phyloP scores from a whole-genome alignment of 768 basidiomycete species.

The Kwoniella bestiolae region DNA sequence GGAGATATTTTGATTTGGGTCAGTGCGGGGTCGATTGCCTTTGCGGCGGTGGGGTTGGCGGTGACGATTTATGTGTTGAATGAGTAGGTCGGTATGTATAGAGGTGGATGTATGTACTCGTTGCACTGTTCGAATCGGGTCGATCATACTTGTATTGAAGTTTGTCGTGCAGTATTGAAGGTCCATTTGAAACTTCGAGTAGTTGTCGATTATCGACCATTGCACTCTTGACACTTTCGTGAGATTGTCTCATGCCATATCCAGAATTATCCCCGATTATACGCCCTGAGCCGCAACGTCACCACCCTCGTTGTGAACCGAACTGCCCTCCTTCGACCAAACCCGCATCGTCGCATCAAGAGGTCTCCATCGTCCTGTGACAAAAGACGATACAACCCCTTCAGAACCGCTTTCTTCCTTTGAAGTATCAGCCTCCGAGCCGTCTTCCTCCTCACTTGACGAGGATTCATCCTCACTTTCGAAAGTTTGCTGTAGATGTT shows the following conservation, averaged over 20 bases:
- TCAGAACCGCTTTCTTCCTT: neutral
- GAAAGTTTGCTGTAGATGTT: slow-evolving; percentile 10
- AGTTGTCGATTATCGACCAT: no score
- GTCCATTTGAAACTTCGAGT: no score
- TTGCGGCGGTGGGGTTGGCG: slow-evolving; percentile 9
- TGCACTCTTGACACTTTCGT: no score
- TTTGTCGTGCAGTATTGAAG: no score
- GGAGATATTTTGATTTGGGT: slow-evolving; percentile 46
- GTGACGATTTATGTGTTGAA: slow-evolving; percentile 2
- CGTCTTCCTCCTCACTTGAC: slow-evolving; percentile 1
- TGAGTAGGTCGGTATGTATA: neutral
- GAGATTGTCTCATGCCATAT: no score
- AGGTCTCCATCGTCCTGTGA: neutral
- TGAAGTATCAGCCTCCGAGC: no score
- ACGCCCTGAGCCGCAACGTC: no score
- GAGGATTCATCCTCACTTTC: slow-evolving; percentile 8
- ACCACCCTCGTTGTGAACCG: no score
- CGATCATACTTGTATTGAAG: no score
- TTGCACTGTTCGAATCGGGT: no score
- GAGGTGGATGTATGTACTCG: neutral
- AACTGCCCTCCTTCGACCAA: slow-evolving; percentile 3
- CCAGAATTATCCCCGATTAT: no score
- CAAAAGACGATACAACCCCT: neutral
- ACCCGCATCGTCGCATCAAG: slow-evolving; percentile 3
- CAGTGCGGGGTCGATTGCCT: slow-evolving; percentile 31